Evolutionary conservation across 2,329 filamentous ascomycete genomes (phyloP), one percentile per base, ranked within the genome.

Genomic region (Nannizziopsis arthrosporioides): DNA sequence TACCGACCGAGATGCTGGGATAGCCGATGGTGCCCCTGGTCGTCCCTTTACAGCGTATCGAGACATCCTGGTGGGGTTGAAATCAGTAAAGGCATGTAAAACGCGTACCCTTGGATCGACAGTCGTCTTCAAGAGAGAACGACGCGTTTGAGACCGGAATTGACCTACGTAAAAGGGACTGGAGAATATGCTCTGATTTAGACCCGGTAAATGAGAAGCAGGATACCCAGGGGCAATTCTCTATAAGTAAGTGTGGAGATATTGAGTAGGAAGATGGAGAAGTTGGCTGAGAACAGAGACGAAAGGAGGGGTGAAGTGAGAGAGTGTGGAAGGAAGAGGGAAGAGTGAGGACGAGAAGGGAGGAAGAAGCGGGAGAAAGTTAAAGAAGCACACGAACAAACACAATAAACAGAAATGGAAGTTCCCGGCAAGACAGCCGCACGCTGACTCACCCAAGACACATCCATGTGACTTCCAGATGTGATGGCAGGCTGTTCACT

Each of bases 321-420:
- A 14, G 19, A 32, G 27, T 8, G 15, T 18, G 32, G 19, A 34
- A 37, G 32, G 31, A n/a, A 17, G 42, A 36, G 12, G 14, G 38
- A 41, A 19, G 38, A 18, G 19, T n/a, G 42, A 36, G 15, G 32
- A 36, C 10, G 17, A 19, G 39, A 31, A 39, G 22, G 41, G n/a
- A 44, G 22, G 14, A 37, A 34, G 4, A 27, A 41, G 37, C 15
- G 15, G 34, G 11, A 19, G 14, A 36, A 35, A 22, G 42, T 44
- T 27, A 44, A 44, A 44, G 30, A 44, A 44, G 19, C 14, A 5
- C 18, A 42, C 27, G 31, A 14, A 44, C 27, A 35, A 36, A 36
- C 34, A 36, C 11, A 10, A 3, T 15, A 15, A 36, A 17, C 42
- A 15, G 42, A 15, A 19, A 44, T 34, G 42, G n/a, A n/a, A n/a